These are phyloP conservation scores for Fusarium mangiferae DNA, from an alignment of 2,329 filamentous ascomycete species.

Conservation along the genomic window DNA sequence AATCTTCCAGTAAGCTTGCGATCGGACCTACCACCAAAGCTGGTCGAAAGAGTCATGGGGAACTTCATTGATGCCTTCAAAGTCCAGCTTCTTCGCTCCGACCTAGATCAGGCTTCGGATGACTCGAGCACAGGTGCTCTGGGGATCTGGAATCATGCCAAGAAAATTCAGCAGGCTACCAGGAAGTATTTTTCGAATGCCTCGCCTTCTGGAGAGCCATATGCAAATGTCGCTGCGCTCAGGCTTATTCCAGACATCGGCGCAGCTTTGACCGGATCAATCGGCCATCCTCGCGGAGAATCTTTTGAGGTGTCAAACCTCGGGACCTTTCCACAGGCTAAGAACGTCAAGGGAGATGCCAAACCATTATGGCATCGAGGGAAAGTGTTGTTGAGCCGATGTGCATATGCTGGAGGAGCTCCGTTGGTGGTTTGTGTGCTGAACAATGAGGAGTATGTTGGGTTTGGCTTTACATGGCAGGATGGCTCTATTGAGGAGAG, in stretches of 20 bases:
- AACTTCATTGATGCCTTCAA: constrained; percentile 10
- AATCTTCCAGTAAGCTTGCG: neutral
- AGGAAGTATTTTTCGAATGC: constrained; percentile 1
- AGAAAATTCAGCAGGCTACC: neutral
- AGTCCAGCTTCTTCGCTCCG: neutral
- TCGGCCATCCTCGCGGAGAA: neutral
- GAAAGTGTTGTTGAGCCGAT: constrained; percentile 1
- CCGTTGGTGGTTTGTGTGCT: neutral
- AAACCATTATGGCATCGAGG: neutral
- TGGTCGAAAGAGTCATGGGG: neutral
- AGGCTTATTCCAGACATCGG: neutral
- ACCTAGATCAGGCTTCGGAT: neutral
- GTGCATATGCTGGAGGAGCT: neutral
- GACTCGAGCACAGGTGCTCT: neutral
- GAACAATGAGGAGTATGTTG: neutral
- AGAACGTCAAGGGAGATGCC: neutral
- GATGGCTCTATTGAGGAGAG: neutral
- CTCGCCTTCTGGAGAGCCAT: neutral
- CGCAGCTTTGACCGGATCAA: neutral
- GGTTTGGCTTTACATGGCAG: constrained; percentile 7
- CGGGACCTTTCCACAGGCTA: neutral
- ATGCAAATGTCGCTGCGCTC: neutral
- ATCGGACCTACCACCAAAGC: neutral
- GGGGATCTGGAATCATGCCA: neutral
- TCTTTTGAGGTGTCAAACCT: constrained; percentile 9